A percentile compares a stretch with the other conserved stretches of the same genome.
These are phyloP conservation scores for Glebionis coronaria DNA, from an alignment of 129 eudicot species.

Conservation along the genomic window DNA sequence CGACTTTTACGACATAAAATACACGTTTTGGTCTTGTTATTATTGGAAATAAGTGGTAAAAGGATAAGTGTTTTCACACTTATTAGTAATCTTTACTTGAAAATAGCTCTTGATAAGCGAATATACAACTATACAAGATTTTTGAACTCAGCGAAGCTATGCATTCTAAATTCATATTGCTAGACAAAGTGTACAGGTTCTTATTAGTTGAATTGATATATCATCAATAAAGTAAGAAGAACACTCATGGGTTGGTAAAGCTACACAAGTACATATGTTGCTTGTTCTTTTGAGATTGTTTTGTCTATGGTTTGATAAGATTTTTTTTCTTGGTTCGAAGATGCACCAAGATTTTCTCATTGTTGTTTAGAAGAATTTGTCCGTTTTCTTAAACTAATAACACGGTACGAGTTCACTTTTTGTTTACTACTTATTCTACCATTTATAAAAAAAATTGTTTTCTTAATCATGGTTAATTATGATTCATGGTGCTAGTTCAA, in stretches of 20 bases:
- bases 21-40: no score
- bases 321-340: not conserved
- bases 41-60: no score
- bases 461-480: no score
- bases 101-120: no score
- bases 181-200: conserved; percentile 82
- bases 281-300: not conserved
- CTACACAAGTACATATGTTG: not conserved
- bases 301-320: not conserved
- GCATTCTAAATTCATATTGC: no score
- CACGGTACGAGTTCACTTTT: conserved; percentile 12
- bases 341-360: conserved; percentile 15
- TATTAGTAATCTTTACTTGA: no score
- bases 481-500: no score
- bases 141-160: no score
- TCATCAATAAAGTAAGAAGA: conserved; percentile 67
- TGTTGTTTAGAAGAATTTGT: conserved; percentile 12
- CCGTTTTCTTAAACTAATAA: conserved; percentile 12
- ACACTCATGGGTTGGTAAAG: conserved; percentile 60
- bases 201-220: conserved; percentile 60
- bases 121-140: no score
- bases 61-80: no score
- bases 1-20: no score
- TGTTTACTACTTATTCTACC: no score
- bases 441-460: not conserved